These are phyloP conservation scores for Orbilia blumenaviensis DNA, from an alignment of 2,329 filamentous ascomycete genomes.

Conservation along the genomic window DNA sequence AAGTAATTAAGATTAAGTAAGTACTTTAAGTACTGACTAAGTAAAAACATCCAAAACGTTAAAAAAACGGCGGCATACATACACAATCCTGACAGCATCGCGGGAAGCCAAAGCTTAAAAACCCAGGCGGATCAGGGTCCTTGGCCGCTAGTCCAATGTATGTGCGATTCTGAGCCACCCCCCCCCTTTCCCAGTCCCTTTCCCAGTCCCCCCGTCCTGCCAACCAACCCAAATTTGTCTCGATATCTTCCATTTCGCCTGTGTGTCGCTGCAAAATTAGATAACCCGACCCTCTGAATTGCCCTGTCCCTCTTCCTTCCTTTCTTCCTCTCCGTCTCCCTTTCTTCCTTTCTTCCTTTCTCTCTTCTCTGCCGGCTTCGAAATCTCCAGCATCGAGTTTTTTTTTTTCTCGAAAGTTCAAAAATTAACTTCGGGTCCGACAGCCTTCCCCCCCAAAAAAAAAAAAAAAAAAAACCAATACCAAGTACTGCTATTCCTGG, in stretches of 20 bases:
- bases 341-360: neutral
- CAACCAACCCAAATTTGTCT: constrained; percentile 28
- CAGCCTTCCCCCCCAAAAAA: no score
- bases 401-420: no score
- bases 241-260: constrained; percentile 15
- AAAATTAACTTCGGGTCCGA: no score
- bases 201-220: neutral
- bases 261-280: neutral
- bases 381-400: neutral
- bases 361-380: neutral
- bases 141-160: neutral
- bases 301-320: neutral
- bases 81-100: neutral
- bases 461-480: no score
- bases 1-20: neutral
- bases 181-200: constrained; percentile 10
- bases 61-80: no score
- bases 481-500: no score
- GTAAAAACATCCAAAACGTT: no score
- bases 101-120: constrained; percentile 4
- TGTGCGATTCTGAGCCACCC: neutral
- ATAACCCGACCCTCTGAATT: neutral
- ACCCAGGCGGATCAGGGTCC: no score
- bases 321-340: neutral
- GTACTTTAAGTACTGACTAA: no score